Evolutionary conservation across 2,329 filamentous ascomycete genomes (phyloP), one percentile per base, ranked within the genome.

Genomic region (Metarhizium rileyi): DNA sequence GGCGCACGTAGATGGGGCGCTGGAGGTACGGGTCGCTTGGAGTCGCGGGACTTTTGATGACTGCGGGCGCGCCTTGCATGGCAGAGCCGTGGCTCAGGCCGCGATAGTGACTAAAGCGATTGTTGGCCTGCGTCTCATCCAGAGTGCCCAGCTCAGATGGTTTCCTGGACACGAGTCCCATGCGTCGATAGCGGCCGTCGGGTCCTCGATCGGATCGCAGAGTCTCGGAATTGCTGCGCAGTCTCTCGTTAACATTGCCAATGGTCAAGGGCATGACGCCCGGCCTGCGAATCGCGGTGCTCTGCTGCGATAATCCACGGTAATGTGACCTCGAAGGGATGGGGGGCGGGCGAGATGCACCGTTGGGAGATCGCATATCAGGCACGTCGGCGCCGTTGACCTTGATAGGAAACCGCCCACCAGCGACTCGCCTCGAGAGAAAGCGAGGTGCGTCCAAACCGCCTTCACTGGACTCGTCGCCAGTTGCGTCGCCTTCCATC

Each of bases 251-350:
- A 26, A 78, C 73, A 55, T 77, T 91, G 18, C 81, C 81, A 49
- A 87, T 83, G 3, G 83, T 81, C 42, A 82, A 60, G 8, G 78
- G 87, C 66, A 87, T 81, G n/a, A 89, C 77, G 2, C 83, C 81
- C 1, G 89, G 87, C 50, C 84, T 76, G 50, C 87, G 80, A 43
- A 81, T 71, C 5, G 78, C 70, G 2, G 76, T 70, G 56, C 76
- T 86, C 54, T 87, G 82, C 56, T 86, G 82, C 3, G 84, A 88
- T 3, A 84, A 70, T 1, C 83, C 83, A 27, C 90, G 82, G 57
- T 87, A 88, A 63, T 95, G 90, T 3, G 89, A 93, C 40, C 67
- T 60, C 4, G 80, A 79, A 0, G 89, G 89, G 52, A 95, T 87
- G 1, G 87, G 86, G 3, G 90, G 88, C 26, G 86, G 76, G 30